These are phyloP conservation scores for Penicillium manginii DNA, from an alignment of 495 filamentous ascomycete genomes.

Conservation along the genomic window DNA sequence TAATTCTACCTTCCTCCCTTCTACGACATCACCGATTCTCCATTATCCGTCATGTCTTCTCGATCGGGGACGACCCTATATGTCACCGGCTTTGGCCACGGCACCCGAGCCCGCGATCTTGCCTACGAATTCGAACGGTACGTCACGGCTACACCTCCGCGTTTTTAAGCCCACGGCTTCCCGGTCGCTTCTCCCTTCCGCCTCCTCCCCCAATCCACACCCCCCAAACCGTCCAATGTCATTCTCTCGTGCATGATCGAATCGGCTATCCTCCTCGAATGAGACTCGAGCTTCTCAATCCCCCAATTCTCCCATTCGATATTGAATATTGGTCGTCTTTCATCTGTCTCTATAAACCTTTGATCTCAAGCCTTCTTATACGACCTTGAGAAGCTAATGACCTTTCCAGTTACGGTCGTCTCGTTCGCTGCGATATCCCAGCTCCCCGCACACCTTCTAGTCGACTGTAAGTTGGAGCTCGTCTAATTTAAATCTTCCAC, in stretches of 20 bases:
- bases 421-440: conserved; percentile 98
- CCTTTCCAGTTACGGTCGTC: conserved; percentile 81
- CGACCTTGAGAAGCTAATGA: background rate
- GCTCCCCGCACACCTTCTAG: conserved; percentile 90
- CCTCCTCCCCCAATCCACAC: conserved; percentile 8
- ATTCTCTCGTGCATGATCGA: conserved; percentile 4
- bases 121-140: conserved; percentile 99
- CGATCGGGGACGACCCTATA: conserved; percentile 93
- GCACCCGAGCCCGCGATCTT: conserved; percentile 98
- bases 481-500: conserved; percentile 8
- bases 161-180: conserved; percentile 35
- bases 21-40: conserved; percentile 7
- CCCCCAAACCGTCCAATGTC: conserved; percentile 20
- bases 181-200: conserved; percentile 14
- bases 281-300: background rate
- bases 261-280: background rate
- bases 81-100: conserved; percentile 97
- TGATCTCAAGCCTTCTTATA: background rate
- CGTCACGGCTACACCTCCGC: conserved; percentile 61
- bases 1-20: background rate
- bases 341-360: conserved; percentile 17
- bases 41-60: conserved; percentile 75
- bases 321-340: conserved; percentile 16
- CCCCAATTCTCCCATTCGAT: background rate
- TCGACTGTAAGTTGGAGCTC: conserved; percentile 76